Evolutionary conservation across 1,284 basidiomycete species (phyloP), one percentile per base, ranked within the genome.

Genomic region (Cystobasidium pallidum): DNA sequence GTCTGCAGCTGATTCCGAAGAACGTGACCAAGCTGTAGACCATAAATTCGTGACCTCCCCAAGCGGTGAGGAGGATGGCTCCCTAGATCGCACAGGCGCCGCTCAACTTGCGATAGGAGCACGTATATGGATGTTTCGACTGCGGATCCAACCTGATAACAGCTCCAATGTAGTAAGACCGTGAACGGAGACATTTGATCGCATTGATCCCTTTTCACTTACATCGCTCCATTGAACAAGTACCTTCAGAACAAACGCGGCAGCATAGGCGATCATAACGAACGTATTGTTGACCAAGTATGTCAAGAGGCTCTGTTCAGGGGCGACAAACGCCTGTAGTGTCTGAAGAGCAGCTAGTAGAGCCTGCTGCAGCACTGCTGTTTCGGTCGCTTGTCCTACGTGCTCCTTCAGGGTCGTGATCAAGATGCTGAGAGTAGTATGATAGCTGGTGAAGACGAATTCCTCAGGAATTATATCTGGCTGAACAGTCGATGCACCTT

Each of bases 181-280:
- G 13, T 13, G 7, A 39, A 13, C 13, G 36, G 6, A 39, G 36
- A 39, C 7, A 39, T 8, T 36, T 34, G 2, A 0, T n/a, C 39
- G 13, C 28, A 8, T 49, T 51, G 32, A 7, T 24, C 17, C 13
- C 2, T 17, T 19, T 28, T 26, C 32, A 26, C 41, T 39, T 21
- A 55, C 52, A 19, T 67, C 66, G 19, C 52, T 64, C 62, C 62
- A 64, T 15, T 67, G 65, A 13, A 43, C 58, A 13, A 59, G 34
- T 2, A 70, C 67, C 32, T 70, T 70, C 6, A 70, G 47, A 11
- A 58, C 67, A 21, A 70, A 62, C 11, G 57, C 49, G 2, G 57
- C 67, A 32, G 67, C 67, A 43, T 62, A 70, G 28, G 52, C 55
- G 19, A 70, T 39, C 43, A 70, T 70, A 24, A 70, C 49, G n/a